Evolutionary conservation across 169 alveolate genomes (phyloP).

Genomic region (Toxoplasma gondii): DNA sequence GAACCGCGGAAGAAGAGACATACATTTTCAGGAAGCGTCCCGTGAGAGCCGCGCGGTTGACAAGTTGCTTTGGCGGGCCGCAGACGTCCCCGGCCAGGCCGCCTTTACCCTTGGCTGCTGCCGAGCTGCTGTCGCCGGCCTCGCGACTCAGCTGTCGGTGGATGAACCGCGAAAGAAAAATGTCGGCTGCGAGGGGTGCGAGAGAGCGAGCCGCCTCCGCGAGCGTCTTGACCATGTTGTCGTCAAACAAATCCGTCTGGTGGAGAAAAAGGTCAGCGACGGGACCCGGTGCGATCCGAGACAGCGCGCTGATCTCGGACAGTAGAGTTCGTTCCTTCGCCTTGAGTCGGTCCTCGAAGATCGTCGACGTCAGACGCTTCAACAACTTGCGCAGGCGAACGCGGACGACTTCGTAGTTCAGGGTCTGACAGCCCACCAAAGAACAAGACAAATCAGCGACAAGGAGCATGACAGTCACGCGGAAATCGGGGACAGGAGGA

Average conservation of each 20-base stretch:
- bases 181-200: constrained; percentile 51
- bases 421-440: constrained; percentile 29
- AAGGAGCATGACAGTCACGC: neutral
- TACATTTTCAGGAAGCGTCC: constrained; percentile 56
- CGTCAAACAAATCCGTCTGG: constrained; percentile 63
- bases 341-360: constrained; percentile 7
- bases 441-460: neutral
- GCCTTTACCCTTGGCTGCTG: neutral
- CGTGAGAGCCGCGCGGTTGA: constrained; percentile 54
- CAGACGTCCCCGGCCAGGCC: neutral
- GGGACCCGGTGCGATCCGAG: constrained; percentile 54
- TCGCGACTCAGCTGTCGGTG: constrained; percentile 48
- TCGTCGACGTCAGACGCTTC: constrained; percentile 55
- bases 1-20: too few species aligned
- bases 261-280: constrained; percentile 37
- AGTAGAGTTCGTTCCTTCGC: constrained; percentile 21
- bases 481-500: neutral
- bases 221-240: constrained; percentile 61
- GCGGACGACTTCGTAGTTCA: constrained; percentile 54
- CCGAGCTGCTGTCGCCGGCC: neutral
- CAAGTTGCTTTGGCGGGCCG: constrained; percentile 37
- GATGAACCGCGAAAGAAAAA: constrained; percentile 49
- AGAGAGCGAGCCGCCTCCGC: constrained; percentile 55
- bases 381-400: constrained; percentile 55
- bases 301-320: constrained; percentile 36